Conservation (phyloP, 257 asterid genomes). For the Nicotiana attenuata region DNA sequence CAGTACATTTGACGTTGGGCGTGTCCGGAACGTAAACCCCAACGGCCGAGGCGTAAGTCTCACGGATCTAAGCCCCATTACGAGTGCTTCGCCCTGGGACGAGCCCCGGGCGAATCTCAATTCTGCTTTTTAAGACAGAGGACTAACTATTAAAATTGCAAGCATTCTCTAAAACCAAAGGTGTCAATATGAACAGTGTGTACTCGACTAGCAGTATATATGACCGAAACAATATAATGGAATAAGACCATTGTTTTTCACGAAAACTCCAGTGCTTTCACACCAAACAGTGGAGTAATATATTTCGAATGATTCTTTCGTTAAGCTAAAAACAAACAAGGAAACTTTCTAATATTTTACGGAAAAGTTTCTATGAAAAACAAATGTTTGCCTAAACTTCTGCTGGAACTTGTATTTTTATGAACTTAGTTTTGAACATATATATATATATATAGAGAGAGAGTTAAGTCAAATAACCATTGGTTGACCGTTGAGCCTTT, state of each 20-base stretch:
- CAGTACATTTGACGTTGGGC: no score
- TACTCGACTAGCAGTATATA: neutral
- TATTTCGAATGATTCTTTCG: neutral
- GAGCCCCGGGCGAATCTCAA: no score
- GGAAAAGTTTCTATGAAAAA: neutral
- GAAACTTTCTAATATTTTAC: neutral
- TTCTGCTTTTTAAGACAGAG: no score
- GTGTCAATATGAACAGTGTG: constrained; percentile 3
- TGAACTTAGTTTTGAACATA: neutral
- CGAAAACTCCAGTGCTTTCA: neutral
- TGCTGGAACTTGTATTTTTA: neutral
- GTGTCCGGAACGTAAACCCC: no score
- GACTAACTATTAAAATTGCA: neutral
- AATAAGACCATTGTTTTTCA: neutral
- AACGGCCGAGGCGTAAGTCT: no score
- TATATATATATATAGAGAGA: neutral
- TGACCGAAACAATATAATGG: neutral
- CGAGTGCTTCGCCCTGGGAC: no score
- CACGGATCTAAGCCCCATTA: no score
- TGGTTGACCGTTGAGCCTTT: constrained; percentile 4
- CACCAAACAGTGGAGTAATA: neutral
- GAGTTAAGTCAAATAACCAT: neutral
- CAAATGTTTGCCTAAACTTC: neutral
- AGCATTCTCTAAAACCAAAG: neutral
- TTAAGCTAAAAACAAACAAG: neutral